phyloP scores from a whole-genome alignment of 768 basidiomycete genomes.

The Suillus plorans region DNA sequence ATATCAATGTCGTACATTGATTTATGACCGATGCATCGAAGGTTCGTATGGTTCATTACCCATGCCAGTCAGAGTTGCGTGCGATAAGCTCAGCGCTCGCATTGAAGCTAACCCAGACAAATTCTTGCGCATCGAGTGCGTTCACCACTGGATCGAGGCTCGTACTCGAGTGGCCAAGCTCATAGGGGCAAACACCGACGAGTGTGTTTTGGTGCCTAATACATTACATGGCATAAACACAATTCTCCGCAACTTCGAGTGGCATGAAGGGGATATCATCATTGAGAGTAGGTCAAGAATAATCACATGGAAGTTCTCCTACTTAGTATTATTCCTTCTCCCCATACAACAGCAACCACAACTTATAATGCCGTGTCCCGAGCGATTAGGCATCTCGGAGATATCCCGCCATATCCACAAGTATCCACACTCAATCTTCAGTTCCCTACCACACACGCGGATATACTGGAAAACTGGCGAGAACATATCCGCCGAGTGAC shows the following conservation, averaged over 20 bases:
- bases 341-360: constrained; percentile 42
- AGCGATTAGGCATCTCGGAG: constrained; percentile 53
- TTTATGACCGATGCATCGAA: constrained; percentile 18
- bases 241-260: constrained; percentile 64
- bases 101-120: constrained; percentile 58
- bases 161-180: constrained; percentile 48
- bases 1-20: background rate
- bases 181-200: constrained; percentile 53
- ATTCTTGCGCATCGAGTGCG: constrained; percentile 44
- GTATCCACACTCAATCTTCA: constrained; percentile 47
- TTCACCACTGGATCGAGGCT: constrained; percentile 35
- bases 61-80: constrained; percentile 46
- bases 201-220: constrained; percentile 49
- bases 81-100: constrained; percentile 38
- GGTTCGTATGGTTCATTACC: constrained; percentile 63
- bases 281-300: constrained; percentile 48
- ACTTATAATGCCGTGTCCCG: constrained; percentile 57
- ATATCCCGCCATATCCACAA: constrained; percentile 53
- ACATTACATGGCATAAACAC: constrained; percentile 49
- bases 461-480: constrained; percentile 53
- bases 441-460: constrained; percentile 57
- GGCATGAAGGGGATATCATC: constrained; percentile 67
- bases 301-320: background rate
- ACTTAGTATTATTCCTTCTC: background rate
- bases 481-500: constrained; percentile 33